These are phyloP conservation scores for Eragrostis tef DNA, from an alignment of 202 grass and related monocot species.

Conservation along the genomic window DNA sequence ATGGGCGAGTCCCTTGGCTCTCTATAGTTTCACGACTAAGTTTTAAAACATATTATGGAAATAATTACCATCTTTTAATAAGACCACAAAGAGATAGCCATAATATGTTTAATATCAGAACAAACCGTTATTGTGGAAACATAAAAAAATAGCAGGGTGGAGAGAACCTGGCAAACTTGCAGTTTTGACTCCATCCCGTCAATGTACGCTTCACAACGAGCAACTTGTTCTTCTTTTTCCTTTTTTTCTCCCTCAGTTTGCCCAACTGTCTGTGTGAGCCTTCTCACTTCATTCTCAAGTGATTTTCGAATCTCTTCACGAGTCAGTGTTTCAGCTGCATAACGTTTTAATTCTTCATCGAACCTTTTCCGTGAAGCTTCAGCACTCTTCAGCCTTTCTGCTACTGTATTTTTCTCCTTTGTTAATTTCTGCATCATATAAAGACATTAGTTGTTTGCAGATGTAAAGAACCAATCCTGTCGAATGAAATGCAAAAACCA, in stretches of 20 bases:
- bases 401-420: slow-evolving; percentile 82
- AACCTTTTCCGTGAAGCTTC: slow-evolving; percentile 78
- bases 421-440: slow-evolving; percentile 69
- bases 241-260: slow-evolving; percentile 79
- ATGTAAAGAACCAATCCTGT: slow-evolving; percentile 19
- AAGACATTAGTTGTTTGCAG: slow-evolving; percentile 20
- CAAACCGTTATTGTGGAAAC: slow-evolving; percentile 6
- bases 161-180: slow-evolving; percentile 79
- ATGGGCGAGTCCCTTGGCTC: slow-evolving; percentile 10
- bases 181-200: slow-evolving; percentile 93
- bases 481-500: slow-evolving; percentile 39
- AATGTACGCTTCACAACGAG: slow-evolving; percentile 82
- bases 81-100: slow-evolving; percentile 30
- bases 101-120: neutral
- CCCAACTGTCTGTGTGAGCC: slow-evolving; percentile 69
- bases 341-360: slow-evolving; percentile 87
- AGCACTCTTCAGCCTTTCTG: slow-evolving; percentile 76
- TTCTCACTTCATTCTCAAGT: slow-evolving; percentile 79
- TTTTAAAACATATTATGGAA: neutral
- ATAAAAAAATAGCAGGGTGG: slow-evolving; percentile 24
- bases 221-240: slow-evolving; percentile 89
- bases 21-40: slow-evolving; percentile 7
- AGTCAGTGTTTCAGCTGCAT: slow-evolving; percentile 71
- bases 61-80: slow-evolving; percentile 30
- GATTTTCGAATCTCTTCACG: slow-evolving; percentile 67